Conservation (phyloP, 805 yeast species). For the Candida tammaniensis region DNA sequence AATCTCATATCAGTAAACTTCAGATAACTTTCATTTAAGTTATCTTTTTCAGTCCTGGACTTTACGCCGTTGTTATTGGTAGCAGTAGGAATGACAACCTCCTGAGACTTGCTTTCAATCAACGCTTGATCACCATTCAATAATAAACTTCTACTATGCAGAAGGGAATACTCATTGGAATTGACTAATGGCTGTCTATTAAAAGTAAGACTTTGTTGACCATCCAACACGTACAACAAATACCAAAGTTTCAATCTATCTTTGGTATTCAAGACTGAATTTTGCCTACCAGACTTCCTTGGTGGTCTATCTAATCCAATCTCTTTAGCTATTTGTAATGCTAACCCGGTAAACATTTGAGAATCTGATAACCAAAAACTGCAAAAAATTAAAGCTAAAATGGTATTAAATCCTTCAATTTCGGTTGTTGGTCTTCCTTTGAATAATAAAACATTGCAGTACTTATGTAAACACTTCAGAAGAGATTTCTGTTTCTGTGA, state of each 20-base stretch:
- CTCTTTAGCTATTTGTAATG: constrained; percentile 62
- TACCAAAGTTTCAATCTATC: constrained; percentile 64
- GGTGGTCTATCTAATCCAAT: constrained; percentile 44
- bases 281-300: constrained; percentile 9
- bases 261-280: constrained; percentile 17
- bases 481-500: constrained; percentile 27
- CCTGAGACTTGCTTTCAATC: not conserved
- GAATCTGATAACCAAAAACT: constrained; percentile 68
- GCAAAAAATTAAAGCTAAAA: constrained; percentile 61
- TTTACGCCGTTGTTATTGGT: not conserved
- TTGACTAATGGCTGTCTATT: constrained; percentile 57
- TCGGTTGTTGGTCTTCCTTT: constrained; percentile 41
- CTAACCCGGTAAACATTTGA: constrained; percentile 65
- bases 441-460: constrained; percentile 33
- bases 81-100: not conserved
- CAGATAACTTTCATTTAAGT: constrained; percentile 3
- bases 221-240: constrained; percentile 60
- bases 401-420: constrained; percentile 53
- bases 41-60: not conserved
- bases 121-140: constrained; percentile 10
- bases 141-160: constrained; percentile 40
- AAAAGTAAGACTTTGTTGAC: constrained; percentile 63
- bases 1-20: constrained; percentile 50
- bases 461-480: constrained; percentile 28
- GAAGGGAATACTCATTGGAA: constrained; percentile 42